These are phyloP conservation scores for Aurantiochytrium sp. DNA, from an alignment of 108 stramenopile species.

Conservation along the genomic window DNA sequence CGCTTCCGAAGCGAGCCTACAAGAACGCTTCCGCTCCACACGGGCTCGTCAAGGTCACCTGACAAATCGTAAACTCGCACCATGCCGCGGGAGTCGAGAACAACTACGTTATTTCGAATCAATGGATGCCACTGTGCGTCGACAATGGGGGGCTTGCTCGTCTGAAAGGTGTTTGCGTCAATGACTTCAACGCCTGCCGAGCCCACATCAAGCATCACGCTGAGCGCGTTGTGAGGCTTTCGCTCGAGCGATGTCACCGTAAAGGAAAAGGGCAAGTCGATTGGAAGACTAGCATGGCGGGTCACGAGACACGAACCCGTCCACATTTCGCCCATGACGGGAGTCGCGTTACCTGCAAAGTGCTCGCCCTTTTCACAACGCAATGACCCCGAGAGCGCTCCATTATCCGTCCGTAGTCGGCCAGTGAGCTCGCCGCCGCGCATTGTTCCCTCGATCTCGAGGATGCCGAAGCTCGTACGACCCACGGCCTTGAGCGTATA, in stretches of 20 bases:
- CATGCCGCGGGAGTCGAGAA: background rate
- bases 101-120: background rate
- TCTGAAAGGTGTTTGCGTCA: background rate
- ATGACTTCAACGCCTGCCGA: background rate
- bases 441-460: no score
- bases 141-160: background rate
- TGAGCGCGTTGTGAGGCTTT: background rate
- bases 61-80: background rate
- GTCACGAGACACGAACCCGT: background rate
- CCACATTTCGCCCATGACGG: background rate
- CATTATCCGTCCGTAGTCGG: no score
- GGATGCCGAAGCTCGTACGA: no score
- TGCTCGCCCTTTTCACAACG: background rate
- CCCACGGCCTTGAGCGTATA: no score
- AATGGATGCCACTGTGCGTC: background rate
- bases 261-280: background rate
- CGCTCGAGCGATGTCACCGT: background rate
- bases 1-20: background rate
- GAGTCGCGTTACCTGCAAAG: background rate
- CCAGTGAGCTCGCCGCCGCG: no score
- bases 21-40: background rate
- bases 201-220: background rate
- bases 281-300: background rate
- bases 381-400: background rate
- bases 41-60: background rate